Evolutionary conservation across 73 alveolate species (phyloP).

Genomic region (Paramecium primaurelia): DNA sequence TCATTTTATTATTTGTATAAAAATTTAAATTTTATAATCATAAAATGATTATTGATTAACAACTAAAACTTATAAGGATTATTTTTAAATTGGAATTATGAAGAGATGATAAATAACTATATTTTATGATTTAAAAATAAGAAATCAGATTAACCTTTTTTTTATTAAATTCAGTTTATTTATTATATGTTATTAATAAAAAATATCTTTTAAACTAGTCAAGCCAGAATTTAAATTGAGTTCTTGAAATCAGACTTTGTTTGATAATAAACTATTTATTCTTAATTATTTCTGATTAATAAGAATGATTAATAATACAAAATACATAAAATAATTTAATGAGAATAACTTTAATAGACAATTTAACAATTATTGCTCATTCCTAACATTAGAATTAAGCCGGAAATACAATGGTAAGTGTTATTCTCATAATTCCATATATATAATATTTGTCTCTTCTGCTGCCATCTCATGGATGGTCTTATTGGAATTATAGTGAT

Average conservation of each 20-base stretch:
- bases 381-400: neutral
- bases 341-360: neutral
- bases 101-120: neutral
- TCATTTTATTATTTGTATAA: neutral
- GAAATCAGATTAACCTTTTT: neutral
- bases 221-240: neutral
- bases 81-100: neutral
- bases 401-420: neutral
- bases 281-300: neutral
- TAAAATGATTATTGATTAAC: neutral
- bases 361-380: neutral
- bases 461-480: conserved; percentile 5
- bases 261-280: neutral
- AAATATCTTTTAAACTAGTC: neutral
- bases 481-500: conserved; percentile 14
- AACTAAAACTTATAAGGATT: neutral
- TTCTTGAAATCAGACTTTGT: neutral
- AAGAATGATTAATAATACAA: neutral
- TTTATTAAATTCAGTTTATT: neutral
- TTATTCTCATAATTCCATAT: neutral
- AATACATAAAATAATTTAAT: neutral
- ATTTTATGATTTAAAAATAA: neutral
- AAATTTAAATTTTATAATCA: neutral
- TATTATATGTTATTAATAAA: neutral
- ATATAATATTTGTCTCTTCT: neutral